These are phyloP conservation scores for Metschnikowia matae DNA, from an alignment of 805 yeast species.

Conservation along the genomic window DNA sequence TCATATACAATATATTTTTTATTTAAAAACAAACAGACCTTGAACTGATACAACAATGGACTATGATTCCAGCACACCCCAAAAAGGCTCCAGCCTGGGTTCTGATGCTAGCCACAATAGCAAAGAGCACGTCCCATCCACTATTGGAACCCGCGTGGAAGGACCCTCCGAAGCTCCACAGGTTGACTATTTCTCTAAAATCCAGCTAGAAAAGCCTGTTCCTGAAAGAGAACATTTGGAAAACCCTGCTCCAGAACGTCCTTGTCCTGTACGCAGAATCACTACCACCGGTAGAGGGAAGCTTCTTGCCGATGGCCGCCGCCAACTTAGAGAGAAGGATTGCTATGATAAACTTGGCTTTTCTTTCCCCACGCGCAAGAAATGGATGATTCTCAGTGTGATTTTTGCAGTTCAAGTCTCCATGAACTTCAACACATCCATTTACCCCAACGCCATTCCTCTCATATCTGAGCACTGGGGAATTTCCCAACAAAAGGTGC, in stretches of 20 bases:
- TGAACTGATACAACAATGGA: not conserved
- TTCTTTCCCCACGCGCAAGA: conserved; percentile 26
- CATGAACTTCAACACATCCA: conserved; percentile 40
- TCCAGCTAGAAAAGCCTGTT: conserved; percentile 1
- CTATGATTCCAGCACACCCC: not conserved
- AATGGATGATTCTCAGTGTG: conserved; percentile 35
- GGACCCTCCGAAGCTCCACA: not conserved
- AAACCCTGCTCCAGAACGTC: not conserved
- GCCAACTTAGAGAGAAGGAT: conserved; percentile 30
- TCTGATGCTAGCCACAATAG: not conserved
- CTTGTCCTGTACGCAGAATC: conserved; percentile 7
- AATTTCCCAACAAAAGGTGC: conserved; percentile 21
- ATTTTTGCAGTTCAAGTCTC: conserved; percentile 37
- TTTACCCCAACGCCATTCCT: conserved; percentile 25
- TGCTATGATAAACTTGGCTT: conserved; percentile 35
- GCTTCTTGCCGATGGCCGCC: conserved; percentile 23
- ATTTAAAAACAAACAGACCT: no score
- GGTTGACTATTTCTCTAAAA: conserved; percentile 1
- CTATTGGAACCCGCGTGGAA: not conserved
- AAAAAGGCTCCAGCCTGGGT: not conserved
- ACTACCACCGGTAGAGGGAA: conserved; percentile 17
- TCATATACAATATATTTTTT: no score
- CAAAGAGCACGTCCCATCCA: not conserved
- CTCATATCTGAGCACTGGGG: conserved; percentile 21
- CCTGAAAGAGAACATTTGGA: conserved; percentile 3